These are phyloP conservation scores for Cercospora sesami DNA, from an alignment of 2,329 filamentous ascomycete species.

Conservation along the genomic window DNA sequence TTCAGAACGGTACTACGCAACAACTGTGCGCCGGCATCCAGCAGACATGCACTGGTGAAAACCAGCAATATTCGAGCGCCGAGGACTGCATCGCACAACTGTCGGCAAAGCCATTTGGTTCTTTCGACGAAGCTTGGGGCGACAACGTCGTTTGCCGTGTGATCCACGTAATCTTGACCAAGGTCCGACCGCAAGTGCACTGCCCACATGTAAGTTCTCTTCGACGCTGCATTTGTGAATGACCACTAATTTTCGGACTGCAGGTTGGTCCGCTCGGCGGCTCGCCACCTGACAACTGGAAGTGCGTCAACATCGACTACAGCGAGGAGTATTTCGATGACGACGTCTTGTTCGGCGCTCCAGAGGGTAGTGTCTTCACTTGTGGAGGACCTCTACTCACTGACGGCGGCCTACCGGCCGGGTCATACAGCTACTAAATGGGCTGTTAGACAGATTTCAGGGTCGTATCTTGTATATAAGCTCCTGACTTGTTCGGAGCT, in stretches of 20 bases:
- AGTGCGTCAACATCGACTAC: constrained; percentile 36
- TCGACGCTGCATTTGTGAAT: constrained; percentile 22
- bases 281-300: constrained; percentile 22
- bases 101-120: constrained; percentile 42
- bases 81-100: constrained; percentile 40
- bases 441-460: neutral
- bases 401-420: neutral
- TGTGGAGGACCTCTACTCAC: constrained; percentile 16
- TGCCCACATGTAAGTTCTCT: constrained; percentile 32
- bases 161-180: constrained; percentile 45
- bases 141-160: constrained; percentile 48
- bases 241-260: neutral
- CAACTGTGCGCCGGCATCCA: constrained; percentile 42
- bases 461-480: neutral
- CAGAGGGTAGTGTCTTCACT: constrained; percentile 23
- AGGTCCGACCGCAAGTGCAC: constrained; percentile 33
- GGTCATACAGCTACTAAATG: neutral
- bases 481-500: neutral
- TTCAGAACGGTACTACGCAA: constrained; percentile 36
- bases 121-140: constrained; percentile 47
- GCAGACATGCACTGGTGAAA: constrained; percentile 40
- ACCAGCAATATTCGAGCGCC: constrained; percentile 41
- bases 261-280: constrained; percentile 6
- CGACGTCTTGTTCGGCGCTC: constrained; percentile 24
- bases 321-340: constrained; percentile 34